Conservation (phyloP, 164 flowering plant species). For the Magnolia sinica region DNA sequence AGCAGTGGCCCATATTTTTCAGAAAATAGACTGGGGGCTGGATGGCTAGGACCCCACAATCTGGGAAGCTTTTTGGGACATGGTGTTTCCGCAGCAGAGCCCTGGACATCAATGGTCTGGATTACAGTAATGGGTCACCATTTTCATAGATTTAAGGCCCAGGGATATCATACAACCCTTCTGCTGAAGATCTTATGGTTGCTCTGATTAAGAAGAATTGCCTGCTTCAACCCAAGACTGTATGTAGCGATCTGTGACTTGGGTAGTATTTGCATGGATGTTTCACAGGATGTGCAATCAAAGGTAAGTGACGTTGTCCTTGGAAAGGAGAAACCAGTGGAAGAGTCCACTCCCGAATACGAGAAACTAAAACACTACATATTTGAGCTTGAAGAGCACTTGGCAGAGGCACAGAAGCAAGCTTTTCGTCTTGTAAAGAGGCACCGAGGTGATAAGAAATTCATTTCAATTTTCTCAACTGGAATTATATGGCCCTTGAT, state of each 20-base stretch:
- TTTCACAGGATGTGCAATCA: slow-evolving; percentile 82
- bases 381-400: slow-evolving; percentile 92
- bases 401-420: slow-evolving; percentile 96
- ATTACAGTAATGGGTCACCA: too few species aligned
- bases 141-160: too few species aligned
- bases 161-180: too few species aligned
- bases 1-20: too few species aligned
- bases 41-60: too few species aligned
- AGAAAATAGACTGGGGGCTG: too few species aligned
- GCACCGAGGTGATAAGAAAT: slow-evolving; percentile 69
- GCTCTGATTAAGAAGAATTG: not conserved
- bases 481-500: not conserved
- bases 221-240: not conserved
- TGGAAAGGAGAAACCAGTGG: slow-evolving; percentile 96
- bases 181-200: too few species aligned
- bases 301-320: slow-evolving; percentile 94
- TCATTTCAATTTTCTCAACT: not conserved
- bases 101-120: too few species aligned
- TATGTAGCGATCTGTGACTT: not conserved
- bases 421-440: slow-evolving; percentile 96
- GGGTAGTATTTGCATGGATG: not conserved
- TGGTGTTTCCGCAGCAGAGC: too few species aligned
- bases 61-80: too few species aligned
- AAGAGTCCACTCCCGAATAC: slow-evolving; percentile 90
- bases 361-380: slow-evolving; percentile 84